A percentile compares a stretch with the other conserved stretches of the same genome.
phyloP scores from a whole-genome alignment of 2,329 filamentous ascomycete species.

The Paecilomyces niveus region DNA sequence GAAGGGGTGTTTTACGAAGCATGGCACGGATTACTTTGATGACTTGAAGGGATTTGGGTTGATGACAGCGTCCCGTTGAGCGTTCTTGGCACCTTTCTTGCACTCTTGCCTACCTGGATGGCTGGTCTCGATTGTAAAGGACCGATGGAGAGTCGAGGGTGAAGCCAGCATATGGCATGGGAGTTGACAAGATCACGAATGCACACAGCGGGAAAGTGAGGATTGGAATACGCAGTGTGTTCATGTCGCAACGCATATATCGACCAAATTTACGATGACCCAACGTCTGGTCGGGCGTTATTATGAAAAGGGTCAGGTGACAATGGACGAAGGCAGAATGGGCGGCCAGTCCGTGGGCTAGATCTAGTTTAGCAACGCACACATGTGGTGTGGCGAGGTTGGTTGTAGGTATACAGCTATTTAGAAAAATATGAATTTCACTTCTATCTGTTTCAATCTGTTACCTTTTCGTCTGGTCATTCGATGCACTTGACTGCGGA shows the following conservation, averaged over 20 bases:
- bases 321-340: background rate
- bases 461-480: background rate
- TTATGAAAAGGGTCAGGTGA: background rate
- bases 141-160: background rate
- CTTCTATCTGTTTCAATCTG: background rate
- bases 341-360: background rate
- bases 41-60: background rate
- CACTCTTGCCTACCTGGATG: background rate
- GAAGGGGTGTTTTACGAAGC: background rate
- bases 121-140: background rate
- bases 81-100: background rate
- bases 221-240: too few species aligned
- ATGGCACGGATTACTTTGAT: background rate
- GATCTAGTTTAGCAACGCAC: background rate
- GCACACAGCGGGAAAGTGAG: too few species aligned
- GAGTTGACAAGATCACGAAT: too few species aligned
- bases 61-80: background rate
- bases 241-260: too few species aligned
- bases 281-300: background rate
- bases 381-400: background rate
- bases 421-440: background rate
- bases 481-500: background rate
- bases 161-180: too few species aligned
- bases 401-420: background rate
- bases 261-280: background rate